phyloP scores from a whole-genome alignment of 2,329 filamentous ascomycete genomes.

The Alternaria sp. region DNA sequence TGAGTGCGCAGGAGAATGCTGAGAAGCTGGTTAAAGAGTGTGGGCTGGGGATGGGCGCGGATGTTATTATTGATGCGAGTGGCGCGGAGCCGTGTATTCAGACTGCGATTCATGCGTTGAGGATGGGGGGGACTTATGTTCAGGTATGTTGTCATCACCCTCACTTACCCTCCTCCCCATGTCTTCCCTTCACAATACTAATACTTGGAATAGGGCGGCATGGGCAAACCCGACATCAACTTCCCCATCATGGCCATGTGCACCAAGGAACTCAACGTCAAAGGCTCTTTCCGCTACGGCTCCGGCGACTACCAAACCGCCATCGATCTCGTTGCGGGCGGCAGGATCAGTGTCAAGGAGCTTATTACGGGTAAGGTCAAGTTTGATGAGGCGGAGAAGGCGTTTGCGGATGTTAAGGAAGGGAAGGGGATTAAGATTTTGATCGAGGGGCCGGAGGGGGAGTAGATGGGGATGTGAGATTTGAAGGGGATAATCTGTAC shows the following conservation, averaged over 20 bases:
- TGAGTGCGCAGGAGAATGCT: slow-evolving; percentile 73
- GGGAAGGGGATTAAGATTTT: slow-evolving; percentile 77
- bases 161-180: background rate
- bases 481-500: too few species aligned
- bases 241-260: slow-evolving; percentile 94
- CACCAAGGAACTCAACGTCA: slow-evolving; percentile 84
- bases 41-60: slow-evolving; percentile 62
- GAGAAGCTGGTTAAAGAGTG: slow-evolving; percentile 67
- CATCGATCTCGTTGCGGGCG: slow-evolving; percentile 74
- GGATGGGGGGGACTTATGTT: slow-evolving; percentile 57
- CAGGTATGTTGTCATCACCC: slow-evolving; percentile 31
- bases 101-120: slow-evolving; percentile 56
- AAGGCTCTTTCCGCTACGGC: slow-evolving; percentile 89
- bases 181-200: background rate
- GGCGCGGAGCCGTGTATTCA: slow-evolving; percentile 58
- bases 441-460: slow-evolving; percentile 51
- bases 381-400: slow-evolving; percentile 83
- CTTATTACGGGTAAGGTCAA: slow-evolving; percentile 78
- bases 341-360: slow-evolving; percentile 76
- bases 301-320: slow-evolving; percentile 87
- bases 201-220: slow-evolving; percentile 60
- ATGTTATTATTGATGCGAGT: slow-evolving; percentile 56
- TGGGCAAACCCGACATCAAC: slow-evolving; percentile 85
- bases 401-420: slow-evolving; percentile 84
- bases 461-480: too few species aligned